Base-by-base conservation (phyloP, 2,329 filamentous ascomycete species). In the Mycosphaerelloides madeirae region DNA sequence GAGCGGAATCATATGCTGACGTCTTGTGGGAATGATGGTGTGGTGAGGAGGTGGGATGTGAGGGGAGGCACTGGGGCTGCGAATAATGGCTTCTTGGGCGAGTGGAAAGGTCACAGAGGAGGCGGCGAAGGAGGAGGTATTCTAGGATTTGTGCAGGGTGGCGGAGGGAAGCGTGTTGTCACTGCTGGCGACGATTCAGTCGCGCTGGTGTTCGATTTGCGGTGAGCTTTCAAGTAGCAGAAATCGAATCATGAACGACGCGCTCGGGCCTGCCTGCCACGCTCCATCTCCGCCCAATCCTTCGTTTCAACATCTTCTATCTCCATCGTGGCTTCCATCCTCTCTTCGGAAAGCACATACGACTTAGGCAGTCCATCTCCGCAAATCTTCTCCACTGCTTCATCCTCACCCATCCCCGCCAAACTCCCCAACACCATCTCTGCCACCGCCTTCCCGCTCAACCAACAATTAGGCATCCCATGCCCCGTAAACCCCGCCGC, bases 121-220 rank as follows among this genome's bases (percentile, higher is more conserved):
- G 81, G 87, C 62, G 85, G 88, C 11, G 87, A 93, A 69, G 84
- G 88, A 16, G 91, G 90, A 28, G 91, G 91, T 41, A 84, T 97
- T 7, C 69, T 97, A 56, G 90, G 85, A 0, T 98, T 97, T 63
- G 90, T 95, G 41, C 89, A 96, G 67, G 75, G 73, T 2, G 82
- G 83, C 6, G 76, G 83, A 63, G 87, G 87, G 0, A 79, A 82
- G 65, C 76, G 82, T 53, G 74, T 97, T 38, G 78, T 95, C 3
- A 97, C 93, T 5, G 93, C 89, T 2, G 93, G 93, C 18, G 93
- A 98, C 69, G 93, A 98, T 63, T 77, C 79, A 6, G 65, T 87
- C 19, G 73, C 80, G 20, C 64, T 87, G 58, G 78, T 87, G 1
- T 87, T 87, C 63, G 52, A 52, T 14, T 38, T 33, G 14, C 29